These are phyloP conservation scores for Phyllostachys edulis DNA, from an alignment of 176 grass and related monocot species.

Conservation along the genomic window DNA sequence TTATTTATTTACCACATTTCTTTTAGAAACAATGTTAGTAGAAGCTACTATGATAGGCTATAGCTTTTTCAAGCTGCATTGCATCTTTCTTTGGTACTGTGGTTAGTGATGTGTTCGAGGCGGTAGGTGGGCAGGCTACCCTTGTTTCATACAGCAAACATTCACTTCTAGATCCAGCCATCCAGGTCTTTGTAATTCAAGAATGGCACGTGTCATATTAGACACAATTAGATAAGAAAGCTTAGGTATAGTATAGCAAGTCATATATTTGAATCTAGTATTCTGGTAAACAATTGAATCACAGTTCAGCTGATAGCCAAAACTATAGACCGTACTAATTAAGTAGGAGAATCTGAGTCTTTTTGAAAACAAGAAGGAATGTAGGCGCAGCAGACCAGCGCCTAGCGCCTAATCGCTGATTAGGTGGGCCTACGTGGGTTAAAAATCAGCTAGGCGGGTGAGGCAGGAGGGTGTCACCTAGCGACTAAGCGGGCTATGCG, in stretches of 20 bases:
- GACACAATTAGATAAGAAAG: background rate
- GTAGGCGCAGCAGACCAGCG: background rate
- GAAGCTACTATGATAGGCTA: background rate
- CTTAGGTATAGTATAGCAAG: background rate
- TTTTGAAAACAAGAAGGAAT: background rate
- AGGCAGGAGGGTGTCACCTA: too few relatives aligned
- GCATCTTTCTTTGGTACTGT: background rate
- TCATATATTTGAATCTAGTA: background rate
- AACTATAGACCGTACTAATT: background rate
- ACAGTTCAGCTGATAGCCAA: background rate
- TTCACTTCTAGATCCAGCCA: background rate
- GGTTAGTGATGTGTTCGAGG: background rate
- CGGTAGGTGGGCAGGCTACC: background rate
- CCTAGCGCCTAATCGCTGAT: too few relatives aligned
- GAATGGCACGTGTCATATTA: background rate
- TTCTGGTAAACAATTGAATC: background rate
- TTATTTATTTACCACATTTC: background rate
- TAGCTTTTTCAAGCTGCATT: background rate
- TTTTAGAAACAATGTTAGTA: background rate
- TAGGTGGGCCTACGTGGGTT: too few relatives aligned
- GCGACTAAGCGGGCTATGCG: too few relatives aligned
- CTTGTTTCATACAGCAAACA: conserved; percentile 9
- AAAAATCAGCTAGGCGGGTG: too few relatives aligned
- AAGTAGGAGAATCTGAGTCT: background rate
- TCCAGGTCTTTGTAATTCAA: background rate